A percentile compares a stretch with the other conserved stretches of the same genome.
These are phyloP conservation scores for Tetradesmus lagerheimii DNA, from an alignment of 139 green algal species.

Conservation along the genomic window DNA sequence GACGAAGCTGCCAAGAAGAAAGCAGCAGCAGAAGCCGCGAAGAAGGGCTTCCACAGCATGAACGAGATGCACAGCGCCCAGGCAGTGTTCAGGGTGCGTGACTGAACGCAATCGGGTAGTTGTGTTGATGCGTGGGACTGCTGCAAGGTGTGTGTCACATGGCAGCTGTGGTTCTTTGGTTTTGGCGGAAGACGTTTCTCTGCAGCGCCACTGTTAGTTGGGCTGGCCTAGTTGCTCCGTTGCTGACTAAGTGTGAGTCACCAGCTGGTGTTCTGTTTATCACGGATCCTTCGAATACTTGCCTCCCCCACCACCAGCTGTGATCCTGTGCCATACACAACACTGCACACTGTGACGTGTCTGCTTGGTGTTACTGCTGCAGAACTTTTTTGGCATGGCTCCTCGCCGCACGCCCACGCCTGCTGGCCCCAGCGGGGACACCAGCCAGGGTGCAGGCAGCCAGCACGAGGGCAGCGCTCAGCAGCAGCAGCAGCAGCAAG, in stretches of 20 bases:
- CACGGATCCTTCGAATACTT: no score
- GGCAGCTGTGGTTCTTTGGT: background rate
- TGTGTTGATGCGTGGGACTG: background rate
- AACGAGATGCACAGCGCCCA: conserved; percentile 59
- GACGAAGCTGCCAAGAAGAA: conserved; percentile 42
- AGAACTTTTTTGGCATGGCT: conserved; percentile 30
- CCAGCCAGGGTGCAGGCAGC: background rate
- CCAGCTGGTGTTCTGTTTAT: no score
- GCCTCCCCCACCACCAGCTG: no score
- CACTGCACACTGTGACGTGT: background rate
- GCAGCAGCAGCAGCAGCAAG: conserved; percentile 14
- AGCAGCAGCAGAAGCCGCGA: conserved; percentile 49
- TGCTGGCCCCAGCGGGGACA: background rate
- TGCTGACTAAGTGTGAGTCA: no score
- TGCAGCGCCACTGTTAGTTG: no score
- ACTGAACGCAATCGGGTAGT: background rate
- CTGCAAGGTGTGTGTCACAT: background rate
- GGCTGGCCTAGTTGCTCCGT: no score
- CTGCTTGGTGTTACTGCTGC: background rate
- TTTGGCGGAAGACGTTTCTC: no score
- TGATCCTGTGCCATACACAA: background rate
- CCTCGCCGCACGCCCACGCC: background rate
- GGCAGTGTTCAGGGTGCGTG: conserved; percentile 56
- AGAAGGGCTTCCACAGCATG: conserved; percentile 61
- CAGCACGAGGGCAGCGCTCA: background rate